phyloP scores from a whole-genome alignment of 2,329 filamentous ascomycete species.

The Didymella exigua region DNA sequence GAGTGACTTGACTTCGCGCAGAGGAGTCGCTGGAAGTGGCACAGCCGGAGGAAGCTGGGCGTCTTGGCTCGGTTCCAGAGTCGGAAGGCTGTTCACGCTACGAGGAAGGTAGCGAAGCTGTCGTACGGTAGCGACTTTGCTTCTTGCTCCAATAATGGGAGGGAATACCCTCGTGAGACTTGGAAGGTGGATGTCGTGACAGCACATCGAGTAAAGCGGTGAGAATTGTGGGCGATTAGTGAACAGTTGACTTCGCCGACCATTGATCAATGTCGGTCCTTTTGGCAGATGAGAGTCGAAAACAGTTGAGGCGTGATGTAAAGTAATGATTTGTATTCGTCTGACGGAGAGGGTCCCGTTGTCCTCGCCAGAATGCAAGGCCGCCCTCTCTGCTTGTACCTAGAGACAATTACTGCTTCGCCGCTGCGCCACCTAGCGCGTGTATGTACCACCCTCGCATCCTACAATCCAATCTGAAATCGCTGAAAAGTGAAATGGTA shows the following conservation, averaged over 20 bases:
- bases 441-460: slow-evolving; percentile 22
- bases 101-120: slow-evolving; percentile 1
- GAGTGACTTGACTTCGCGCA: neutral
- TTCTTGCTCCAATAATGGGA: slow-evolving; percentile 1
- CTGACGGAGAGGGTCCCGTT: neutral
- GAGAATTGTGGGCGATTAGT: neutral
- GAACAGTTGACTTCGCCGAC: neutral
- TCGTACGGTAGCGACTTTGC: slow-evolving; percentile 1
- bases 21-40: neutral
- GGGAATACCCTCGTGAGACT: neutral
- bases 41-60: slow-evolving; percentile 6
- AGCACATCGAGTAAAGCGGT: slow-evolving; percentile 1
- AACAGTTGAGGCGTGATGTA: neutral
- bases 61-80: neutral
- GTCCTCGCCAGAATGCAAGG: slow-evolving; percentile 11
- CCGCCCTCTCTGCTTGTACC: slow-evolving; percentile 20
- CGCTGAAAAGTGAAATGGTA: slow-evolving; percentile 34
- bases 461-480: slow-evolving; percentile 31
- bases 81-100: neutral
- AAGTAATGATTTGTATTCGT: slow-evolving; percentile 12
- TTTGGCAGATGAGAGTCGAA: neutral
- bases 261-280: neutral
- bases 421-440: slow-evolving; percentile 21
- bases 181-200: neutral
- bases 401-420: slow-evolving; percentile 23